Percentiles rank a stretch among this genome's conserved stretches.
phyloP scores from a whole-genome alignment of 2,329 filamentous ascomycete genomes.

The Metarhizium album region DNA sequence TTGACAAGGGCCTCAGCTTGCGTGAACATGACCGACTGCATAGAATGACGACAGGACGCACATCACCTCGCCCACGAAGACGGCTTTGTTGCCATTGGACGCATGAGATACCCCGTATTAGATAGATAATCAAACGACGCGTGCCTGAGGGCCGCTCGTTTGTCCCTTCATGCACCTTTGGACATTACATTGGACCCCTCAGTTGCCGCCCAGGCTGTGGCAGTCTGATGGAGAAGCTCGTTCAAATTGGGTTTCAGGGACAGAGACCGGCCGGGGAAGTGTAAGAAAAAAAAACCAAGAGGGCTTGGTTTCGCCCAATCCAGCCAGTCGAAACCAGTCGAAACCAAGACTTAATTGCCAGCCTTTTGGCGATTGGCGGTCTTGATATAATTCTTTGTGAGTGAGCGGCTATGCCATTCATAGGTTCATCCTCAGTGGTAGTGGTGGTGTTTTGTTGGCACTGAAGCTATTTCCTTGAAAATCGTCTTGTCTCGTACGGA shows the following conservation, averaged over 20 bases:
- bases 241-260: background rate
- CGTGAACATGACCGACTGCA: slow-evolving; percentile 1
- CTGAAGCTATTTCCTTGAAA: background rate
- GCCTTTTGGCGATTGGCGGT: background rate
- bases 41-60: background rate
- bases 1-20: background rate
- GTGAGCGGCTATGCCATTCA: background rate
- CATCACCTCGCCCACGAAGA: slow-evolving; percentile 1
- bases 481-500: background rate
- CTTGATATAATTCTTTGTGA: background rate
- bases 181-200: background rate
- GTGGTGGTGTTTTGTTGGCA: background rate
- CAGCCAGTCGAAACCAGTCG: background rate
- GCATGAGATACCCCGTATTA: background rate
- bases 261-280: background rate
- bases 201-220: background rate
- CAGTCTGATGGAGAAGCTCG: background rate
- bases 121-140: background rate
- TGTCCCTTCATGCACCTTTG: background rate
- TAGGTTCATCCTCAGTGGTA: background rate
- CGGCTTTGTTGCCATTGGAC: background rate
- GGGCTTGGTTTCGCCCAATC: background rate
- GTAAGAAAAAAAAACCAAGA: background rate
- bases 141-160: background rate
- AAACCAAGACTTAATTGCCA: background rate